Evolutionary conservation across 2,329 filamentous ascomycete genomes (phyloP).

Genomic region (Ilyonectria mors-panacis): DNA sequence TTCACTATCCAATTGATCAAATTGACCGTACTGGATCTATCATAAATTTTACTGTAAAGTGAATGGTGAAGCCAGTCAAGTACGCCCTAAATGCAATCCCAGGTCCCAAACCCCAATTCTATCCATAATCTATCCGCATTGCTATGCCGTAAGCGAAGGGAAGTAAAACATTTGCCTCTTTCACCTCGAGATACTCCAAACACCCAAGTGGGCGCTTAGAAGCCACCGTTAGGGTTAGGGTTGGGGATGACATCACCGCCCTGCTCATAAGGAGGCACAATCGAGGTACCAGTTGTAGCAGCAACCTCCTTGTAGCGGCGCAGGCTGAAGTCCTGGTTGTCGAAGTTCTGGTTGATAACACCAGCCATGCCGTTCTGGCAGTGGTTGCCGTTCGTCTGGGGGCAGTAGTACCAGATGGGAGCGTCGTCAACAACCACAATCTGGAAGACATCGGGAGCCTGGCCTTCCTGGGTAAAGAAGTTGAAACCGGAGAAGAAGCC

Average conservation of each 20-base stretch:
- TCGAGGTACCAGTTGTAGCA: slow-evolving; percentile 48
- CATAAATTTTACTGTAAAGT: neutral
- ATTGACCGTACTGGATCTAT: too few species aligned
- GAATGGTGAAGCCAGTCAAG: slow-evolving; percentile 19
- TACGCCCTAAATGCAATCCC: slow-evolving; percentile 16
- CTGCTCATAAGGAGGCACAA: slow-evolving; percentile 52
- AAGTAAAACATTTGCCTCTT: slow-evolving; percentile 10
- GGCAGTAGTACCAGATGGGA: slow-evolving; percentile 64
- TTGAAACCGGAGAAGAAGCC: slow-evolving; percentile 64
- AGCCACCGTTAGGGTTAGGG: slow-evolving; percentile 59
- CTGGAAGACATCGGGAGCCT: slow-evolving; percentile 61
- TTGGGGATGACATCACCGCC: slow-evolving; percentile 57
- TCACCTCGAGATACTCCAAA: neutral
- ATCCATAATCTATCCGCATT: neutral
- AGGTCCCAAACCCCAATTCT: neutral
- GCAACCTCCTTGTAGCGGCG: slow-evolving; percentile 55
- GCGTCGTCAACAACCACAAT: slow-evolving; percentile 54
- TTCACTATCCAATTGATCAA: too few species aligned
- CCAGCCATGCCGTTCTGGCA: slow-evolving; percentile 66
- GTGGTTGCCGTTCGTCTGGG: slow-evolving; percentile 59
- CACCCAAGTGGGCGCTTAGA: slow-evolving; percentile 39
- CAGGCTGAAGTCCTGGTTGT: slow-evolving; percentile 55
- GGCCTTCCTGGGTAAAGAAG: slow-evolving; percentile 54
- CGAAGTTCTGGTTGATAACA: slow-evolving; percentile 65
- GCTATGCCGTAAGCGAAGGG: slow-evolving; percentile 11